These are phyloP conservation scores for Stagonosporopsis chrysanthemi DNA, from an alignment of 2,329 filamentous ascomycete genomes.

Conservation along the genomic window DNA sequence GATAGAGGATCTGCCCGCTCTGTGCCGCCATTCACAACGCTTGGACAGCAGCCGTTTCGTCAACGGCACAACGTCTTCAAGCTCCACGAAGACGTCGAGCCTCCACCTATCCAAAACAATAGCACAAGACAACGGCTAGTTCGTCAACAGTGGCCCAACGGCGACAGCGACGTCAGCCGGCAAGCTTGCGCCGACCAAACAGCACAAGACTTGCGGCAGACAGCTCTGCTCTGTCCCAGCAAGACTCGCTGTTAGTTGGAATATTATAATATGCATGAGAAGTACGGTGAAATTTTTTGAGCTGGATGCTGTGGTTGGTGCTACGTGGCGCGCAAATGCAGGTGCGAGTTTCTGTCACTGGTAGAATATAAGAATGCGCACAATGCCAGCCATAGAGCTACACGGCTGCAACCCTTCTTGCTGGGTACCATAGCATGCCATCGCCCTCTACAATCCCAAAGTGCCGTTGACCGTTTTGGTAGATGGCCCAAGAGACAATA, in stretches of 20 bases:
- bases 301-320: constrained; percentile 15
- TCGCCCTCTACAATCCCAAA: constrained; percentile 12
- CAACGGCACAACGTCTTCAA: constrained; percentile 12
- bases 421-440: constrained; percentile 11
- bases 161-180: background rate
- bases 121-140: constrained; percentile 8
- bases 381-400: constrained; percentile 21
- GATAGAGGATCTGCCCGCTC: constrained; percentile 5
- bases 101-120: constrained; percentile 20
- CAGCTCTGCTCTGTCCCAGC: background rate
- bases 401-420: constrained; percentile 19
- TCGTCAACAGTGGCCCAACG: constrained; percentile 7
- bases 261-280: constrained; percentile 3
- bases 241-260: constrained; percentile 12
- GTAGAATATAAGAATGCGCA: constrained; percentile 22
- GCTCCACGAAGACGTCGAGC: constrained; percentile 5
- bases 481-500: constrained; percentile 13
- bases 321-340: constrained; percentile 23
- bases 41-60: constrained; percentile 13
- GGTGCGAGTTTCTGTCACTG: constrained; percentile 19
- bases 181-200: constrained; percentile 1
- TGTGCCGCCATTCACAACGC: constrained; percentile 15
- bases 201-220: background rate
- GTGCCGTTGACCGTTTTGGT: constrained; percentile 14
- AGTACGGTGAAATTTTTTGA: constrained; percentile 12